phyloP scores from a whole-genome alignment of 345 rosid species.

The Gossypium herbaceum region DNA sequence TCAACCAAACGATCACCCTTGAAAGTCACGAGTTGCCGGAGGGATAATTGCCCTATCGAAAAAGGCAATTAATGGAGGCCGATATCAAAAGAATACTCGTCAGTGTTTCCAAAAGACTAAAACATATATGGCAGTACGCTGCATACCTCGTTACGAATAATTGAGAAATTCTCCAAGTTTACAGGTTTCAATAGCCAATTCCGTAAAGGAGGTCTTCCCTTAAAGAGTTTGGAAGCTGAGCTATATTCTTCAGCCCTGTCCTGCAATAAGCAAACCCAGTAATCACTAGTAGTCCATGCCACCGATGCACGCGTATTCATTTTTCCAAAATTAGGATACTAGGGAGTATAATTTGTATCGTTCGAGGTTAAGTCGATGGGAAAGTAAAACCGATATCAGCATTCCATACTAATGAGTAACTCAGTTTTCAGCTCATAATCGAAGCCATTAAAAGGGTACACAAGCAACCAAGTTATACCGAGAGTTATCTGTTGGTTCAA shows the following conservation, averaged over 20 bases:
- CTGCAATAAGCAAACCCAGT: constrained; percentile 33
- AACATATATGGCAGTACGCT: not conserved
- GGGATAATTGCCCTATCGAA: not conserved
- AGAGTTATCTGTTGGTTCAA: not conserved
- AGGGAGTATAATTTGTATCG: not conserved
- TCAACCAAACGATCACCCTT: not conserved
- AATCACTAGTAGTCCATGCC: not conserved
- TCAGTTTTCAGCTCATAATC: not conserved
- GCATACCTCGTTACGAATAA: constrained; percentile 16
- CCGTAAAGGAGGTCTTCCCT: constrained; percentile 35
- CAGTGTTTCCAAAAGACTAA: not conserved
- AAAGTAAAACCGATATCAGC: too few species aligned
- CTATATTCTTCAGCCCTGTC: constrained; percentile 50
- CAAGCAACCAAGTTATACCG: not conserved
- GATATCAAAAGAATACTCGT: not conserved
- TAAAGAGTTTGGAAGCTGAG: constrained; percentile 36
- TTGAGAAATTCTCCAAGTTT: constrained; percentile 41
- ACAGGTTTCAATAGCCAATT: constrained; percentile 47
- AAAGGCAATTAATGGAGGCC: not conserved
- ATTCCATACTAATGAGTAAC: not conserved
- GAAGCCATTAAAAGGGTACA: not conserved
- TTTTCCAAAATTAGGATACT: not conserved
- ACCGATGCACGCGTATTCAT: not conserved
- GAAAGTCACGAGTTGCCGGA: not conserved
- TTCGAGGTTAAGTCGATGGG: not conserved